Conservation (phyloP, 169 alveolate genomes). For the Eimeria acervulina region DNA sequence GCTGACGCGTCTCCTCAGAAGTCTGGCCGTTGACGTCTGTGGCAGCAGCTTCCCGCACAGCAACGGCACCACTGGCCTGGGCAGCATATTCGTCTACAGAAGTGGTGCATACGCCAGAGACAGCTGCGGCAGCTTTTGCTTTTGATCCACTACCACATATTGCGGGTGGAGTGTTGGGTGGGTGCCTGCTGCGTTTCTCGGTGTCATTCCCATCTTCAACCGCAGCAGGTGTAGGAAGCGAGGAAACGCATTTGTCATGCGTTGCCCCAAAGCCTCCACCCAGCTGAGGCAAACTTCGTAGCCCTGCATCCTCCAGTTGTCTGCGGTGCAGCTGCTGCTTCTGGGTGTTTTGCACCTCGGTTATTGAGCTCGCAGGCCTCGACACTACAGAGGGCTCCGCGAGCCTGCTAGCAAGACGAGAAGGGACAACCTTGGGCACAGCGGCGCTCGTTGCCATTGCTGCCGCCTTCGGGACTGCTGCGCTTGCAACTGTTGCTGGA, state of each 20-base stretch:
- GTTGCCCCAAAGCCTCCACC: conserved; percentile 21
- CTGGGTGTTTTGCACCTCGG: background rate
- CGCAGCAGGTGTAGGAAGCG: background rate
- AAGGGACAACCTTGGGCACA: background rate
- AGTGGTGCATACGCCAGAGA: no score
- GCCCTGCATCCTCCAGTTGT: background rate
- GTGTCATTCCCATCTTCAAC: background rate
- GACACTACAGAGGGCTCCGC: conserved; percentile 19
- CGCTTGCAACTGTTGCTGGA: background rate
- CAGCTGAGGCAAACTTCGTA: conserved; percentile 36
- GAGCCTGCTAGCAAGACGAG: background rate
- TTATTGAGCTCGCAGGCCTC: background rate
- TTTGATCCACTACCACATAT: background rate
- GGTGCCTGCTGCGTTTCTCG: background rate
- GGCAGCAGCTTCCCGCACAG: background rate
- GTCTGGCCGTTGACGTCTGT: background rate
- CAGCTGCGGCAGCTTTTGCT: background rate
- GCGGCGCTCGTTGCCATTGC: background rate
- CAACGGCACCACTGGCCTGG: background rate
- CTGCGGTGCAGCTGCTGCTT: conserved; percentile 15
- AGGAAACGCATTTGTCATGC: background rate
- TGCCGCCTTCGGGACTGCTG: background rate
- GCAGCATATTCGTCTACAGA: background rate
- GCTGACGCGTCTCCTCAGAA: background rate
- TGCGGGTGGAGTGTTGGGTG: background rate